Base-by-base conservation (phyloP, 2,329 filamentous ascomycete genomes). In the Periconia sp. region DNA sequence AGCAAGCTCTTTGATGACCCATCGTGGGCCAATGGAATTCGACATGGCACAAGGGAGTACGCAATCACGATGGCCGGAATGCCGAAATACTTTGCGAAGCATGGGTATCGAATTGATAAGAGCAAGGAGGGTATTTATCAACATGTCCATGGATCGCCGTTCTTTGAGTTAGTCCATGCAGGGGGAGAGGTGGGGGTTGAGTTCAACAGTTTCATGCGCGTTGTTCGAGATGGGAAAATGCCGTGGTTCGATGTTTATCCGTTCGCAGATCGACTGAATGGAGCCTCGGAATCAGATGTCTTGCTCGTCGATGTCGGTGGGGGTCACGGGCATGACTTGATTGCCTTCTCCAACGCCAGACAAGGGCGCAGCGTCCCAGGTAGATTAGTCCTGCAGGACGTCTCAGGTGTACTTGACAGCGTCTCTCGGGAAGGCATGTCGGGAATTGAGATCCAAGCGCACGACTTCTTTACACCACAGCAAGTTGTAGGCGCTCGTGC, bases 371-470 rank as follows among this genome's bases (percentile, higher is more conserved):
- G 5, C 11, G 33, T 37, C 3, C 11, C 50, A 20, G 59, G 59
- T 3, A 49, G 54, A 47, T 33, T 71, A 8, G 47, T 72, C 3
- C 43, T 71, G 1, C 59, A 69, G 54, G 66, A 71, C 52, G 45
- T 62, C 9, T 56, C 62, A 5, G 41, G 47, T 13, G 62, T 61
- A 3, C 56, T 69, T 42, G 57, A 54, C 2, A 52, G 61, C 17
- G 53, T 64, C n/a, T 53, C 23, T 27, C 23, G 54, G 8, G 42
- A 50, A 41, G 30, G 48, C 31, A 37, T 47, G 53, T 18, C n/a
- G 30, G 42, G 43, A 3, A 58, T 68, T 44, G 60, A 63, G 40
- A 45, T 40, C 11, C 47, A 59, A 27, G 50, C 37, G n/a, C 57
- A 66, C n/a, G 58, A 65, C 41, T 67, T 66, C 56, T 65, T 63